Conservation (phyloP, 1,284 basidiomycete genomes). For the Caloboletus firmus region DNA sequence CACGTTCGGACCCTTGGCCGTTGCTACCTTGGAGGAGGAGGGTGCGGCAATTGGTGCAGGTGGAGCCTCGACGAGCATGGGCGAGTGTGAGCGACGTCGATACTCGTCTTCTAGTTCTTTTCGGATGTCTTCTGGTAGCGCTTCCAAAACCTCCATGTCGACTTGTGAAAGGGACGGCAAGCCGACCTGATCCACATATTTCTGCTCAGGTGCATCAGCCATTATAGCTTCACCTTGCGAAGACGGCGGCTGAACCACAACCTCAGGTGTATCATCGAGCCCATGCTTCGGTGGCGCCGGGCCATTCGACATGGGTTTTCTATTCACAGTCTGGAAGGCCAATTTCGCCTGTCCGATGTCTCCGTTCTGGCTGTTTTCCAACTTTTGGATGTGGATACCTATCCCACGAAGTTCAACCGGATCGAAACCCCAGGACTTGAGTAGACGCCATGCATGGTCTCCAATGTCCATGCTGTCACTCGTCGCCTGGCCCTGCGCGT, state of each 20-base stretch:
- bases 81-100: conserved; percentile 53
- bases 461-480: conserved; percentile 73
- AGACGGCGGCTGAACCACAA: conserved; percentile 39
- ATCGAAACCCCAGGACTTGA: conserved; percentile 74
- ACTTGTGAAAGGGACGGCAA: conserved; percentile 75
- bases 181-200: conserved; percentile 31
- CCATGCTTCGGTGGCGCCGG: background rate
- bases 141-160: conserved; percentile 69
- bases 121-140: conserved; percentile 69
- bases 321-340: conserved; percentile 45
- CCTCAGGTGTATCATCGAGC: conserved; percentile 19
- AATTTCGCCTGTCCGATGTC: conserved; percentile 50
- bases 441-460: conserved; percentile 75
- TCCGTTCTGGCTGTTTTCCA: conserved; percentile 51
- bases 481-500: conserved; percentile 64
- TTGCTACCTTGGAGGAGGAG: conserved; percentile 26
- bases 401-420: conserved; percentile 90
- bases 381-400: conserved; percentile 89
- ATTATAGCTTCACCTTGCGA: conserved; percentile 27
- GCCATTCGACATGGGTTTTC: conserved; percentile 1
- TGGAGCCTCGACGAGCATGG: conserved; percentile 13
- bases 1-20: conserved; percentile 42
- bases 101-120: conserved; percentile 71
- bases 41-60: conserved; percentile 3
- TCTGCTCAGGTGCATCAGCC: conserved; percentile 5